phyloP scores from a whole-genome alignment of 352 stramenopile genomes.

The Albugo candida region DNA sequence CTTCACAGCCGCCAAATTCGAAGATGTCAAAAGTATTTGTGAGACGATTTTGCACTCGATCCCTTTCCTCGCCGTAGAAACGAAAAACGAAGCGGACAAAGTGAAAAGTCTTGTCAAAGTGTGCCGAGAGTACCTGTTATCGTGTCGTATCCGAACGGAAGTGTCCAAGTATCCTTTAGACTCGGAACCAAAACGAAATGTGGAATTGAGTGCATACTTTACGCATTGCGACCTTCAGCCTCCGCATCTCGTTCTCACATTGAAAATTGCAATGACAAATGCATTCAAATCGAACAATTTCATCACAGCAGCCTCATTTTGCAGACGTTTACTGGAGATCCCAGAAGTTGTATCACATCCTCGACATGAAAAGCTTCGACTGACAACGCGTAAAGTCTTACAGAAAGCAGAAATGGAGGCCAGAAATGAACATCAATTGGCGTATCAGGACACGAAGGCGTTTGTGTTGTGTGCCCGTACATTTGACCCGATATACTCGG shows the following conservation, averaged over 20 bases:
- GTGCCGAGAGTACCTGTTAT: constrained; percentile 95
- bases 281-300: constrained; percentile 99
- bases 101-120: constrained; percentile 92
- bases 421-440: constrained; percentile 93
- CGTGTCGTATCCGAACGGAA: constrained; percentile 89
- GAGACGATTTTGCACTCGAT: constrained; percentile 86
- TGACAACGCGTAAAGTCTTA: constrained; percentile 93
- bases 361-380: constrained; percentile 86
- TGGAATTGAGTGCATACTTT: constrained; percentile 97
- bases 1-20: constrained; percentile 97
- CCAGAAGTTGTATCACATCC: constrained; percentile 84
- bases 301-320: constrained; percentile 96
- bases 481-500: constrained; percentile 92
- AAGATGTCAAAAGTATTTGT: constrained; percentile 88
- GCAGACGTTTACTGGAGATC: constrained; percentile 95
- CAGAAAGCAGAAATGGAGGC: constrained; percentile 97
- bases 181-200: constrained; percentile 74
- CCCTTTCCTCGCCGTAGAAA: constrained; percentile 88
- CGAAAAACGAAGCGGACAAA: constrained; percentile 81
- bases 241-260: constrained; percentile 92
- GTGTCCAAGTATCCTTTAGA: constrained; percentile 49
- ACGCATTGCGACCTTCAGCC: constrained; percentile 98
- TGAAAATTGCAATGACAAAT: constrained; percentile 98
- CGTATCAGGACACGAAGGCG: constrained; percentile 94
- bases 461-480: constrained; percentile 90